Evolutionary conservation across 2,329 filamentous ascomycete genomes (phyloP).

Genomic region (Alternaria angustiovoidea): DNA sequence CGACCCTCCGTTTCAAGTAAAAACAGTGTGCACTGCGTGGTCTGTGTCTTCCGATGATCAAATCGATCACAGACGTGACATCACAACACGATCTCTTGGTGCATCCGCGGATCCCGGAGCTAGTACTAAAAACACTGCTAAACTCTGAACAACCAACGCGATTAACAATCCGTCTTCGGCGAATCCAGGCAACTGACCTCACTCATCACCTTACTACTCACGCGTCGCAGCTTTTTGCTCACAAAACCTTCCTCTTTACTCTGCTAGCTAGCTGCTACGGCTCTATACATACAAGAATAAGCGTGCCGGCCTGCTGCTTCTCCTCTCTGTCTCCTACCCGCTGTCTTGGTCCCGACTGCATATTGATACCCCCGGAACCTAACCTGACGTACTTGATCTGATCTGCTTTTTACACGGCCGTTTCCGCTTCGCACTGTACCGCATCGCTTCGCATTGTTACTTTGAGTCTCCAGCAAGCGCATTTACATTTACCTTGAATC

Average conservation of each 20-base stretch:
- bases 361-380: constrained; percentile 2
- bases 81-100: constrained; percentile 1
- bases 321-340: not conserved
- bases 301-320: not conserved
- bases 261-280: not conserved
- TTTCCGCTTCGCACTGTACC: not conserved
- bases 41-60: not conserved
- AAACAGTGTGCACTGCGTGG: not conserved
- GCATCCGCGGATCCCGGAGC: constrained; percentile 17
- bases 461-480: not conserved
- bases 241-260: not conserved
- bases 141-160: not conserved
- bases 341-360: not conserved
- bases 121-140: constrained; percentile 1
- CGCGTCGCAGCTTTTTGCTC: not conserved
- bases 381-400: constrained; percentile 1
- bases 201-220: not conserved
- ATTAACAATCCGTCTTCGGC: constrained; percentile 5
- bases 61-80: constrained; percentile 4
- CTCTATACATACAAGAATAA: not conserved
- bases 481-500: not conserved
- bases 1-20: not conserved
- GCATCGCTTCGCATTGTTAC: constrained; percentile 1
- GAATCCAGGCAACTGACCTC: not conserved
- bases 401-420: constrained; percentile 2